These are phyloP conservation scores for Ceratobasidium sp. DNA, from an alignment of 1,284 basidiomycete species.

Conservation along the genomic window DNA sequence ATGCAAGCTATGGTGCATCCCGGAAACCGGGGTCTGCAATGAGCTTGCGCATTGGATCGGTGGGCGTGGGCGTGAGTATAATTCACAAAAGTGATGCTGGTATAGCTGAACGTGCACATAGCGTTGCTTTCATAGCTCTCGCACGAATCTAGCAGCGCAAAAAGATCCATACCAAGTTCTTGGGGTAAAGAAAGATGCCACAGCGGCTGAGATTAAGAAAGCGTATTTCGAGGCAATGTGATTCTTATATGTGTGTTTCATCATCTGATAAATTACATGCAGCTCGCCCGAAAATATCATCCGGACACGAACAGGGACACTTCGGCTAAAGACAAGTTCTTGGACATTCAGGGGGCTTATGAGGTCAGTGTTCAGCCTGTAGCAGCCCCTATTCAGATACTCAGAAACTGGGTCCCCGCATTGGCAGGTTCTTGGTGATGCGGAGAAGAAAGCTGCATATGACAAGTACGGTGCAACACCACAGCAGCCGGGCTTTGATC, in stretches of 20 bases:
- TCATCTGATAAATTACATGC: constrained; percentile 45
- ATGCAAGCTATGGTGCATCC: background rate
- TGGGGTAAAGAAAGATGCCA: constrained; percentile 88
- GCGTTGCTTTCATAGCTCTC: constrained; percentile 81
- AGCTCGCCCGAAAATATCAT: constrained; percentile 98
- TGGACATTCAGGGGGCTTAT: constrained; percentile 97
- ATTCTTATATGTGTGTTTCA: constrained; percentile 46
- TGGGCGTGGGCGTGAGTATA: constrained; percentile 22
- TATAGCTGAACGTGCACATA: constrained; percentile 52
- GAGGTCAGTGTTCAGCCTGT: constrained; percentile 70
- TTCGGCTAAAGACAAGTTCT: constrained; percentile 90
- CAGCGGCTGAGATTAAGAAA: constrained; percentile 93
- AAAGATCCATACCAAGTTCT: constrained; percentile 94
- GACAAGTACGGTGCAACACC: constrained; percentile 96
- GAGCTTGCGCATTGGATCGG: background rate
- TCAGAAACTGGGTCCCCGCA: constrained; percentile 24
- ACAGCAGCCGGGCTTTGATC: constrained; percentile 93
- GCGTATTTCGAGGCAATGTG: constrained; percentile 89
- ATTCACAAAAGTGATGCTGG: too few relatives aligned
- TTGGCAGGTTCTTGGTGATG: constrained; percentile 86
- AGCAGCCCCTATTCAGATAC: background rate
- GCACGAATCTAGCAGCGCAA: constrained; percentile 62
- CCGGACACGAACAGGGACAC: constrained; percentile 97
- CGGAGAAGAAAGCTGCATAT: constrained; percentile 91
- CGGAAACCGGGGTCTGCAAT: background rate